phyloP scores from a whole-genome alignment of 225 moss, liverwort and hornwort species.

The Takakia lepidozioides region DNA sequence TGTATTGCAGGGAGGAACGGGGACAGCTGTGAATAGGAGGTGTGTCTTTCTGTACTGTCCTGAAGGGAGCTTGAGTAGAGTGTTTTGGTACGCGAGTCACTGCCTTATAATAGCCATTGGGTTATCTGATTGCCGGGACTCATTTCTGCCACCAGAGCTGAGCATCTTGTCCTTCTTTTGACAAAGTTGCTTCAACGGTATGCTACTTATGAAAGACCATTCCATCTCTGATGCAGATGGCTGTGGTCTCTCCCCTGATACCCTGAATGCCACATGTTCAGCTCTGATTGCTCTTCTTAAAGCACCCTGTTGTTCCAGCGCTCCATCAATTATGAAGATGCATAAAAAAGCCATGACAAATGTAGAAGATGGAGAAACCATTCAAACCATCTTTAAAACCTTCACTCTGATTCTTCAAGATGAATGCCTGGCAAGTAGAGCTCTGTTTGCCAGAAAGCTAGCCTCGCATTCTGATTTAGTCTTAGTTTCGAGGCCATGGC shows the following conservation, averaged over 20 bases:
- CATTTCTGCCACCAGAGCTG: slow-evolving; percentile 31
- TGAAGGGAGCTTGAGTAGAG: too few relatives aligned
- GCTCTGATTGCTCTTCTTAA: slow-evolving; percentile 44
- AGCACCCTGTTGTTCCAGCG: slow-evolving; percentile 43
- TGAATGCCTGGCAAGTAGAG: slow-evolving; percentile 19
- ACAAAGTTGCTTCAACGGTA: slow-evolving; percentile 38
- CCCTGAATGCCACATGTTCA: slow-evolving; percentile 49
- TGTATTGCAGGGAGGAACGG: too few relatives aligned
- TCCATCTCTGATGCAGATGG: slow-evolving; percentile 30
- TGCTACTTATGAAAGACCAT: slow-evolving; percentile 33
- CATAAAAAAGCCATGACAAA: too few relatives aligned
- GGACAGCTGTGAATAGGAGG: too few relatives aligned
- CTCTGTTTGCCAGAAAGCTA: slow-evolving; percentile 51
- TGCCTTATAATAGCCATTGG: slow-evolving; percentile 35
- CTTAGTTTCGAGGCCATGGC: too few relatives aligned
- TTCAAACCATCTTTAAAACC: slow-evolving; percentile 24
- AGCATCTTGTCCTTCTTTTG: slow-evolving; percentile 44
- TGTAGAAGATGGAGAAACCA: slow-evolving; percentile 29
- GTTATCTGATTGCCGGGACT: slow-evolving; percentile 37
- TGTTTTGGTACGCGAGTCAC: too few relatives aligned
- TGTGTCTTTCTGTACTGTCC: too few relatives aligned
- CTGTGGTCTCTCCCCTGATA: slow-evolving; percentile 37
- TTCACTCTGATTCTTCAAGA: slow-evolving; percentile 33
- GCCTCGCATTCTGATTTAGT: too few relatives aligned
- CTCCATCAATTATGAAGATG: slow-evolving; percentile 30